Evolutionary conservation across 192 early-diverging fungal species (phyloP).

Genomic region (Paraglomus occultum): DNA sequence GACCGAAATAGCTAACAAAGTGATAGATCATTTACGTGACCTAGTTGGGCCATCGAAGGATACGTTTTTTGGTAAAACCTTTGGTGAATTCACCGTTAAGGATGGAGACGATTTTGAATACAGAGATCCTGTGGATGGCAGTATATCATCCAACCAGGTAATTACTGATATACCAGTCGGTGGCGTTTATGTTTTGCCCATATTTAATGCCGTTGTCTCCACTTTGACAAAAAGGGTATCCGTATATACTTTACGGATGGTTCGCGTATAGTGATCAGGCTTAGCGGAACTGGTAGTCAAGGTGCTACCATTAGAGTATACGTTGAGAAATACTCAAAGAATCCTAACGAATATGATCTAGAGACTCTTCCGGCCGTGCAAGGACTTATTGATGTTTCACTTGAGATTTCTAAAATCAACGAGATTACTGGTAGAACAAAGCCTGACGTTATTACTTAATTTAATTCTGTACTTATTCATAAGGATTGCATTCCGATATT

Average conservation of each 20-base stretch:
- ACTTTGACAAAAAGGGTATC: conserved; percentile 60
- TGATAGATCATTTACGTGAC: conserved; percentile 72
- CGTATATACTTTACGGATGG: conserved; percentile 90
- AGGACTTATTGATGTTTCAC: conserved; percentile 82
- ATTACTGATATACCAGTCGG: background rate
- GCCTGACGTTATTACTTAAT: conserved; percentile 89
- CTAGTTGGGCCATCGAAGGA: conserved; percentile 44
- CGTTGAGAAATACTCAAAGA: conserved; percentile 84
- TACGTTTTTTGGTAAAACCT: conserved; percentile 60
- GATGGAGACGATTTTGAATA: conserved; percentile 90
- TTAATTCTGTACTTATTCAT: background rate
- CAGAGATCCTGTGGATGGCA: conserved; percentile 88
- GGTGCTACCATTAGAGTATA: conserved; percentile 97
- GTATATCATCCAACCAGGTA: conserved; percentile 78
- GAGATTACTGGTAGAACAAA: conserved; percentile 83
- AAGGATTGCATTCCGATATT: background rate
- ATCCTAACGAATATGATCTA: conserved; percentile 53
- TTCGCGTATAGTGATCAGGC: conserved; percentile 87
- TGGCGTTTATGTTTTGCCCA: conserved; percentile 1
- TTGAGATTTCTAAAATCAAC: conserved; percentile 70
- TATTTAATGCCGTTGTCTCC: background rate
- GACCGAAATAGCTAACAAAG: conserved; percentile 66
- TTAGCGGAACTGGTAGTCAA: conserved; percentile 92
- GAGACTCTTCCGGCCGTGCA: conserved; percentile 86
- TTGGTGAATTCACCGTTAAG: conserved; percentile 63